phyloP scores from a whole-genome alignment of 306 rosid species.

The Trichosanthes truncata region DNA sequence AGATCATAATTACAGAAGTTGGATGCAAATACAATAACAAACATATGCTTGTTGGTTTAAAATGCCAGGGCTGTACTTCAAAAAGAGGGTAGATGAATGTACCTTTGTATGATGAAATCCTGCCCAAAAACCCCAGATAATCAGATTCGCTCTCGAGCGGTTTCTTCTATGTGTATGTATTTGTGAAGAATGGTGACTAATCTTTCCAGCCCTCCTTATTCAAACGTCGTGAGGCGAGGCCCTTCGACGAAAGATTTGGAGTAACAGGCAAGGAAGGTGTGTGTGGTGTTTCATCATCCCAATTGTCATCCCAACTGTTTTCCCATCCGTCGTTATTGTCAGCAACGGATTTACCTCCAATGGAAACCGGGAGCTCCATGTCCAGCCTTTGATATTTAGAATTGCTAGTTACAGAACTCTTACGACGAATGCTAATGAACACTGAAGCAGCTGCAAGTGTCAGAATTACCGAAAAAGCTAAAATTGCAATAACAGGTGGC shows the following conservation, averaged over 20 bases:
- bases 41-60: background rate
- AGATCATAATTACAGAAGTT: background rate
- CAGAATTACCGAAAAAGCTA: constrained; percentile 17
- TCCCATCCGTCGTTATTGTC: constrained; percentile 35
- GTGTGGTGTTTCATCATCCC: constrained; percentile 39
- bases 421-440: constrained; percentile 19
- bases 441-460: constrained; percentile 22
- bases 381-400: constrained; percentile 31
- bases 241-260: constrained; percentile 30
- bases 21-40: background rate
- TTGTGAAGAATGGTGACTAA: constrained; percentile 11
- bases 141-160: background rate
- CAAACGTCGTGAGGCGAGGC: constrained; percentile 33
- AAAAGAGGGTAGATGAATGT: background rate
- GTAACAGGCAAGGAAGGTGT: constrained; percentile 32
- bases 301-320: constrained; percentile 37
- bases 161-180: background rate
- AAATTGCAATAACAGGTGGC: constrained; percentile 12
- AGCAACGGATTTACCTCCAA: constrained; percentile 12
- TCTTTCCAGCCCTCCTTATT: constrained; percentile 42
- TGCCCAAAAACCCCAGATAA: background rate
- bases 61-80: background rate
- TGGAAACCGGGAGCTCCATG: constrained; percentile 27
- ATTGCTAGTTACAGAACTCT: constrained; percentile 3
- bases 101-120: background rate